Evolutionary conservation across 192 early-diverging fungal genomes (phyloP), one percentile per base, ranked within the genome.

Genomic region (Backusella westeae): DNA sequence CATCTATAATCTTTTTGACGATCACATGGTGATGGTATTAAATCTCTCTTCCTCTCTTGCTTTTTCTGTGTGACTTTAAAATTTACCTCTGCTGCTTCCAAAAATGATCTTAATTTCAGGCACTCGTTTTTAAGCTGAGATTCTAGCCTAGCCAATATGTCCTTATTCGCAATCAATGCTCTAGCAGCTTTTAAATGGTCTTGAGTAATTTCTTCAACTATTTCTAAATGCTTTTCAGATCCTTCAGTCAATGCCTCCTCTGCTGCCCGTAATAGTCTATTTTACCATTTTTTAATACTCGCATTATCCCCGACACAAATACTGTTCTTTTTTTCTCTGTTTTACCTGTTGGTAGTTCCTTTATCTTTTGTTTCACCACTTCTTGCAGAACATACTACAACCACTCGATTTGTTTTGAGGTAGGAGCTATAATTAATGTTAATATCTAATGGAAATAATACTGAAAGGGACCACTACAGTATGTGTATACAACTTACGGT

Each of bases 321-420:
- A 15, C 42, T 34, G 8, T 71, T 4, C 6, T 23, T 69, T 36
- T 36, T 42, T 71, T 21, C 15, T 49, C 19, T 17, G 34, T 0
- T 77, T 44, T 81, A 91, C 90, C 89, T 82, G 52, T 91, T 91
- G 39, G 96, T 97, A 26, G 96, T 96, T 56, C 96, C 96, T 79
- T 94, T 90, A 52, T 89, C 79, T 80, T 97, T 97, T 74, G 87
- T 88, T 53, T 92, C 83, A 23, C 92, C 92, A 87, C 91, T 93
- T 86, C 94, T 91, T 29, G 96, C 96, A 9, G 96, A 97, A 69
- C 96, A 91, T 19, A 97, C 95, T 19, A 96, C 91, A 35, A 93
- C 84, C 42, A 91, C 87, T 65, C 90, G 87, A 78, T 92, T 85
- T 29, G 85, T 81, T 67, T 89, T 84, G 34, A 92, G 77, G 34